Evolutionary conservation across 208 protist species (phyloP).

Genomic region (Leptomonas pyrrhocoris): DNA sequence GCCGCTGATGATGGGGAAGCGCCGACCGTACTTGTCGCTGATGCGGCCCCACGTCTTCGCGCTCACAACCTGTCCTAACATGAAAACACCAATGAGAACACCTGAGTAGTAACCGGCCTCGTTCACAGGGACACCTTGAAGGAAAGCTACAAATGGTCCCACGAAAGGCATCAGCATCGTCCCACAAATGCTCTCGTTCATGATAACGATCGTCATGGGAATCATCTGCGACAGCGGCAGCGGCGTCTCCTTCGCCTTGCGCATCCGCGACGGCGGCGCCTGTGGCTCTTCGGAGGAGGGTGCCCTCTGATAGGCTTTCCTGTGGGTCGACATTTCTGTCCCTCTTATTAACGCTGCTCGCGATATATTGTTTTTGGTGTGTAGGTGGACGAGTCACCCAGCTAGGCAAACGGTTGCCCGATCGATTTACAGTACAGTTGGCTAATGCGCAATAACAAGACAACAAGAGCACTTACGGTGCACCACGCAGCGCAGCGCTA

Average conservation of each 20-base stretch:
- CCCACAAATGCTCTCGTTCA: conserved; percentile 65
- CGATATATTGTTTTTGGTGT: no score
- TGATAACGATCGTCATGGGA: conserved; percentile 56
- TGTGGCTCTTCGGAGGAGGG: no score
- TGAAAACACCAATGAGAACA: conserved; percentile 50
- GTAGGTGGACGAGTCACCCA: no score
- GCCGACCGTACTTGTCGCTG: conserved; percentile 67
- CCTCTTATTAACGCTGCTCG: no score
- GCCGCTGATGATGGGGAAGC: conserved; percentile 52
- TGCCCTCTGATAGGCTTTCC: no score
- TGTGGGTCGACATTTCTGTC: no score
- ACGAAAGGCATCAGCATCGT: conserved; percentile 76
- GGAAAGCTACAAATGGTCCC: conserved; percentile 46
- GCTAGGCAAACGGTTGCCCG: no score
- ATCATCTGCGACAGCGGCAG: conserved; percentile 63
- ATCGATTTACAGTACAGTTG: no score
- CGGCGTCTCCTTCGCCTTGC: conserved; percentile 40
- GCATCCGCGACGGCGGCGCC: no score
- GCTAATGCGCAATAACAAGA: no score
- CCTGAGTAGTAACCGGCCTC: conserved; percentile 68
- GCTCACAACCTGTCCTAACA: conserved; percentile 65
- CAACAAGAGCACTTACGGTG: no score
- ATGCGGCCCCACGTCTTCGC: conserved; percentile 62
- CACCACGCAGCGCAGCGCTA: no score
- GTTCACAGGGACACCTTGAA: conserved; percentile 38